Percentiles rank a stretch among this genome's conserved stretches.
Evolutionary conservation across 1,284 basidiomycete species (phyloP).

Genomic region (Ceratobasidium sp.): DNA sequence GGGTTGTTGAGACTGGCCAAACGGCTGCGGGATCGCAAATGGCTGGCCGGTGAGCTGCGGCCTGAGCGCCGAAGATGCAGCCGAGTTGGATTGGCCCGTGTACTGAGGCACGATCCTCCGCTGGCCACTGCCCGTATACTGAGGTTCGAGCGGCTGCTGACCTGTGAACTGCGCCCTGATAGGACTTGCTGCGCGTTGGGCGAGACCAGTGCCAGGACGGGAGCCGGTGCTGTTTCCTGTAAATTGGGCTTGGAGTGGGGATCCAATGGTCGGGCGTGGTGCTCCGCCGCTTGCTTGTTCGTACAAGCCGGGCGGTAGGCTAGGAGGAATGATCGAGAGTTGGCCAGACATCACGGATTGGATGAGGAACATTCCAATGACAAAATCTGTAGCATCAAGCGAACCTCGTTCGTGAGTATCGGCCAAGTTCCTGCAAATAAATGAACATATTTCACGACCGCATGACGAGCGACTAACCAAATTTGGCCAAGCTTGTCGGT

Average conservation of each 20-base stretch:
- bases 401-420: constrained; percentile 93
- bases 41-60: constrained; percentile 47
- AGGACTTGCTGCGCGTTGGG: constrained; percentile 39
- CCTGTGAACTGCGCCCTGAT: constrained; percentile 73
- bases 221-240: constrained; percentile 54
- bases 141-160: constrained; percentile 54
- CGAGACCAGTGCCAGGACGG: constrained; percentile 63
- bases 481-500: constrained; percentile 93
- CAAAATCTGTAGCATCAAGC: constrained; percentile 92
- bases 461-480: constrained; percentile 63
- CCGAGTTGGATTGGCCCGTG: constrained; percentile 41
- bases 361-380: constrained; percentile 96
- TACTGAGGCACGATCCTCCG: constrained; percentile 32
- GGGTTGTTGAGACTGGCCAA: constrained; percentile 38
- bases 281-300: constrained; percentile 75
- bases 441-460: constrained; percentile 8
- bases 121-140: constrained; percentile 56
- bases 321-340: constrained; percentile 74
- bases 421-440: constrained; percentile 76
- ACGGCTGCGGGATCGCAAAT: constrained; percentile 46
- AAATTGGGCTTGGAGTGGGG: constrained; percentile 42
- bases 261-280: constrained; percentile 43
- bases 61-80: constrained; percentile 51
- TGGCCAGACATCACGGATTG: constrained; percentile 88
- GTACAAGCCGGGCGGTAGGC: constrained; percentile 89